Percentiles rank a stretch among this genome's conserved stretches.
phyloP scores from a whole-genome alignment of 2,329 filamentous ascomycete species.

The Gremmenia infestans region DNA sequence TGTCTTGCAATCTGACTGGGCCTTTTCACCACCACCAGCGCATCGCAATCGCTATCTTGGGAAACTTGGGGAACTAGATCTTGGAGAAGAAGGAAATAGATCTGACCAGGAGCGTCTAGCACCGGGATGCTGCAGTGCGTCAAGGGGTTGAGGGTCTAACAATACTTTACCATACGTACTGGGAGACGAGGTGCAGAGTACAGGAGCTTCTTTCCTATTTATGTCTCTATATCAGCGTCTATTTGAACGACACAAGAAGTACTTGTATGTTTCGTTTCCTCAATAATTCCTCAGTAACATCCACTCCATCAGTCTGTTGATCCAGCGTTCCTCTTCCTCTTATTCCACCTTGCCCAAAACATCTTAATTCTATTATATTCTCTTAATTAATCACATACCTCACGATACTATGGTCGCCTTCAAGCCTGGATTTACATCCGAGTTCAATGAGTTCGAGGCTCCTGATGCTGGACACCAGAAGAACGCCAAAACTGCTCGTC shows the following conservation, averaged over 20 bases:
- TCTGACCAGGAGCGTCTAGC: constrained; percentile 22
- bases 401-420: constrained; percentile 9
- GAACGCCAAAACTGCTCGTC: constrained; percentile 2
- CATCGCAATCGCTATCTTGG: constrained; percentile 10
- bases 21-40: constrained; percentile 3
- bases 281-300: constrained; percentile 1
- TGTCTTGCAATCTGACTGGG: constrained; percentile 6
- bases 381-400: not conserved
- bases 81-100: constrained; percentile 10
- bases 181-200: not conserved
- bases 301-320: constrained; percentile 12
- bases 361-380: not conserved
- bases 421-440: constrained; percentile 19
- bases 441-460: constrained; percentile 22
- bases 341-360: not conserved
- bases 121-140: constrained; percentile 10
- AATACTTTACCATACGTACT: not conserved
- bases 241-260: constrained; percentile 23
- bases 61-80: not conserved
- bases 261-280: constrained; percentile 28
- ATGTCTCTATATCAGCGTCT: constrained; percentile 23
- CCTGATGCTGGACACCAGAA: constrained; percentile 7
- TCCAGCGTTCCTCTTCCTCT: constrained; percentile 9
- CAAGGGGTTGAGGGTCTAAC: not conserved
- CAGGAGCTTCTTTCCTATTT: constrained; percentile 20